Conservation (phyloP, 1,284 basidiomycete species). For the Vanrija sp. region DNA sequence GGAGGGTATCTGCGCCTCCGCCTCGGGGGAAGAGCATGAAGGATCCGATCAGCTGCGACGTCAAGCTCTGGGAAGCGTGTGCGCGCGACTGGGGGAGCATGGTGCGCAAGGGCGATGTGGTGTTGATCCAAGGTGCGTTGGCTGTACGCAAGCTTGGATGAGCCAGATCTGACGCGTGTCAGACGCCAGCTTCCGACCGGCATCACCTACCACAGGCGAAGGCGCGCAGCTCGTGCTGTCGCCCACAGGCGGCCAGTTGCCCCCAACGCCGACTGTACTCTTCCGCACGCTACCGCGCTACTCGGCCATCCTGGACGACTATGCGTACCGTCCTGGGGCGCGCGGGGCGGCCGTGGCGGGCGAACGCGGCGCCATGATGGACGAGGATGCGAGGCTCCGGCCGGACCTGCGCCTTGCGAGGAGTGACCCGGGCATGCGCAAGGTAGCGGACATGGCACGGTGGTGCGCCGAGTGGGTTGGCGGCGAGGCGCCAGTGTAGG, state of each 20-base stretch:
- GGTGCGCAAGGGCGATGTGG: conserved; percentile 37
- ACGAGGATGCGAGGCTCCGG: conserved; percentile 18
- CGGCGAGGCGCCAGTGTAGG: conserved; percentile 22
- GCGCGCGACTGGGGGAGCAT: conserved; percentile 32
- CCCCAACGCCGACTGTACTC: conserved; percentile 24
- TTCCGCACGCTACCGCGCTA: conserved; percentile 40
- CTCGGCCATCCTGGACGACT: conserved; percentile 17
- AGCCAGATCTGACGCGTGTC: neutral
- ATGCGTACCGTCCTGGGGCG: conserved; percentile 16
- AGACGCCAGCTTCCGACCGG: conserved; percentile 31
- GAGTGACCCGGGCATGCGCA: conserved; percentile 35
- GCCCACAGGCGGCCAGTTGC: neutral
- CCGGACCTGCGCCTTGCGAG: conserved; percentile 38
- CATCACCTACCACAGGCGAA: conserved; percentile 15
- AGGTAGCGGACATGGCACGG: conserved; percentile 29
- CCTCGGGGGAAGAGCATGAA: neutral
- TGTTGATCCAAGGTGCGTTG: conserved; percentile 37
- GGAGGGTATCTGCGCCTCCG: conserved; percentile 29
- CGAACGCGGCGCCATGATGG: conserved; percentile 1
- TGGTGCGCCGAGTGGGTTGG: conserved; percentile 43
- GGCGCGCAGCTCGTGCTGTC: conserved; percentile 28
- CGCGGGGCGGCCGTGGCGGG: neutral
- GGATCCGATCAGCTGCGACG: conserved; percentile 22
- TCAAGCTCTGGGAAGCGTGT: conserved; percentile 36
- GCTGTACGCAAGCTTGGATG: neutral